Evolutionary conservation across 2,329 filamentous ascomycete genomes (phyloP).

Genomic region (Tolypocladium tropicale): DNA sequence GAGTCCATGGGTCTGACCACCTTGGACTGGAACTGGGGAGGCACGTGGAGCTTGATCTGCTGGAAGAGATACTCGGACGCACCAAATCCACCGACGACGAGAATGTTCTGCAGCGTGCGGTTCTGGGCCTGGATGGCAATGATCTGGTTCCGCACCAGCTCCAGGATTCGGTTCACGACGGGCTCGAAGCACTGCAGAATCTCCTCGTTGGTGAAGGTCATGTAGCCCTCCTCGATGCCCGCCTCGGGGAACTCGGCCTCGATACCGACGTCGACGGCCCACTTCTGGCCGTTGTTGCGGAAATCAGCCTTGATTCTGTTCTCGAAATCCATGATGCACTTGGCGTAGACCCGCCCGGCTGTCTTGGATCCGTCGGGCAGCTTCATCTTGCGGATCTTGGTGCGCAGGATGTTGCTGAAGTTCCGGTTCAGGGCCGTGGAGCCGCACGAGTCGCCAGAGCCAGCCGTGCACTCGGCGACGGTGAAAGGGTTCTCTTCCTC

Average conservation of each 20-base stretch:
- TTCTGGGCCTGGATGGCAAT: constrained; percentile 98
- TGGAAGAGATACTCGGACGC: constrained; percentile 98
- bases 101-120: constrained; percentile 83
- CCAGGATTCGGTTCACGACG: constrained; percentile 91
- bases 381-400: constrained; percentile 99
- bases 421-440: constrained; percentile 97
- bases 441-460: constrained; percentile 93
- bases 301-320: constrained; percentile 99
- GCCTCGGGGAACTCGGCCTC: constrained; percentile 97
- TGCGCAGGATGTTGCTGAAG: constrained; percentile 94
- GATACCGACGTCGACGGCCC: constrained; percentile 97
- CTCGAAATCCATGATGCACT: constrained; percentile 99
- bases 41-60: constrained; percentile 97
- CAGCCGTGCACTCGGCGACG: constrained; percentile 92
- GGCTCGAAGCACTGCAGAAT: constrained; percentile 98
- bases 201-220: constrained; percentile 99
- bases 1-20: constrained; percentile 98
- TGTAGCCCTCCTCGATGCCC: constrained; percentile 96
- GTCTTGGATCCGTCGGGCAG: constrained; percentile 93
- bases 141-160: constrained; percentile 95
- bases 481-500: constrained; percentile 97
- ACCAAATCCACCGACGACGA: constrained; percentile 96
- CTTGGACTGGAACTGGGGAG: constrained; percentile 96
- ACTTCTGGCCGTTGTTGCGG: constrained; percentile 97
- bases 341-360: constrained; percentile 95